Base-by-base conservation (phyloP, 2,329 filamentous ascomycete genomes). In the Monilinia vaccinii-corymbosi region DNA sequence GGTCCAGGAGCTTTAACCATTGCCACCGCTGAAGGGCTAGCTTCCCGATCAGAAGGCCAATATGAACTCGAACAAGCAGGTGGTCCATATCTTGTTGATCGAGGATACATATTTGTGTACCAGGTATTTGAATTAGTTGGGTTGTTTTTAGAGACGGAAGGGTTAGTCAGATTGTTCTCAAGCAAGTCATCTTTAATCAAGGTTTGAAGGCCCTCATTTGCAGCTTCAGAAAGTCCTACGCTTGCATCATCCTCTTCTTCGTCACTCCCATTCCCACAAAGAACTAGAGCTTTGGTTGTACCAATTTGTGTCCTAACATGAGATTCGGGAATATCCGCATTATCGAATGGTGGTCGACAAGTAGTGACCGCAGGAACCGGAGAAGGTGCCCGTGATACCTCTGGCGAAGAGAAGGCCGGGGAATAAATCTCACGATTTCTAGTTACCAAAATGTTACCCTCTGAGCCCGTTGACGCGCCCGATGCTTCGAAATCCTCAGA, bases 11-110 rank as follows among this genome's bases (percentile, higher is more conserved):
- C 61, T 58, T 73, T 75, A 23, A 69, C 70, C 70, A 74, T 71
- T 47, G 73, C 73, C 23, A 72, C 72, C 62, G 74, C 72, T 10
- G 73, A 74, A 52, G 73, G 73, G 64, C 73, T 74, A 48, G 71
- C 68, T 16, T 69, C 66, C 50, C 72, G 64, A 42, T n/a, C 48
- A 25, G 11, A 44, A 31, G 38, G 21, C 28, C 18, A 10, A 11
- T 8, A 14, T 10, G 10, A 18, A 21, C 23, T 31, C 13, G 36
- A 6, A 14, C 4, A 14, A 45, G 42, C 11, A 25, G 23, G 13
- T 16, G 13, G 10, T 42, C 21, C 40, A 21, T 21, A n/a, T 21
- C 7, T 21, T 8, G 7, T 10, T 25, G 21, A 25, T 45, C 21
- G 5, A 45, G 21, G 18, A 42, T 4, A 42, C 40, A 1, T 42